Evolutionary conservation across 1,284 basidiomycete species (phyloP), one percentile per base, ranked within the genome.

Genomic region (Pholiota adiposa): DNA sequence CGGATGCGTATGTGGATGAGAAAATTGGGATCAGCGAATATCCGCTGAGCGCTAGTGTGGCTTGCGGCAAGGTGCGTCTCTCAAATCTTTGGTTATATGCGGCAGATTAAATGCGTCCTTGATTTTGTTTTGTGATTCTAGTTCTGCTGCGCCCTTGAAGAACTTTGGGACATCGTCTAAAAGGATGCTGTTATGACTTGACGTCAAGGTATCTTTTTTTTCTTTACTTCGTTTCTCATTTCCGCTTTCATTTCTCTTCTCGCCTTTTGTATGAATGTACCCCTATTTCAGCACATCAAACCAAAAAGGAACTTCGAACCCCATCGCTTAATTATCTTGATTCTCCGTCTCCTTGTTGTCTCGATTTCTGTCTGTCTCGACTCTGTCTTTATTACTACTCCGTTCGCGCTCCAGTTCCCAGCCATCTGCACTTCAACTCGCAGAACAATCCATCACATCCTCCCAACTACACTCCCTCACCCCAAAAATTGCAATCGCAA

Each of bases 21-120:
- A 99, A 99, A 80, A 96, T 99, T 70, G 88, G 93, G 63, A 96
- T 99, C 75, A 96, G 93, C 69, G 91, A 98, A 69, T 99, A 97
- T 76, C 87, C 93, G 5, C 79, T 99, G 51, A 97, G 94, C 69
- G 97, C 97, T 19, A 94, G 91, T 38, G 96, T 98, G 34, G 97
- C 97, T 12, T 99, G 97, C 73, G 97, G 97, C 63, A 96, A 96
- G 84, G 93, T 94, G 66, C 61, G 87, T 75, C 25, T 19, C 19
- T 43, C 19, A 19, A 33, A 16, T 40, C 31, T 38, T 51, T 51
- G 16, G 4, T 27, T 51, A 8, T 25, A 51, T 38, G 31, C 46
- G 44, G 6, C 3, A 41, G 44, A 27, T 27, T 46, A 6, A 23
- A 18, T 18, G 4, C 27, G 19, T 44, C 23, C 4, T 3, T 31